Evolutionary conservation across 441 rosid genomes (phyloP), one percentile per base, ranked within the genome.

Genomic region (Eutrema salsugineum): DNA sequence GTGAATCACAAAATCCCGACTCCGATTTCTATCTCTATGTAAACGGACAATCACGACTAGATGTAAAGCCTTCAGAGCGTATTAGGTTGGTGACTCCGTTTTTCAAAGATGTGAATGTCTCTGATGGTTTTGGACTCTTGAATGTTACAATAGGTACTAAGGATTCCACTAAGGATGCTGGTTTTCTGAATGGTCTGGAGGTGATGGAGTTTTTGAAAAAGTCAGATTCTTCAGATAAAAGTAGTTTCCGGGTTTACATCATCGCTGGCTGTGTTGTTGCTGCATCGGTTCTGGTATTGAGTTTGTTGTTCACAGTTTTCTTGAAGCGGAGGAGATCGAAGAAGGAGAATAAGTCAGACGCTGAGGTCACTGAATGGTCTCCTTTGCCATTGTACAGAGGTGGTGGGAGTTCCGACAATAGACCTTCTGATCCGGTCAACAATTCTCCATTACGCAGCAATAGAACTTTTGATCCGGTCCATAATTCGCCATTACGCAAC

Each of bases 121-220:
- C 79, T 40, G 76, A 70, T 76, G 66, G 11, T 22, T 55, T 57
- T n/a, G 79, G 55, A 27, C 11, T 24, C 15, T 36, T 70, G 11
- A 70, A 63, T 40, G 12, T 70, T 12, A 68, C 49, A 6, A 12
- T 76, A 46, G 36, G 79, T 15, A 19, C 4, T 39, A 63, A 30
- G 30, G 66, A 35, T n/a, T n/a, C n/a, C n/a, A 0, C 0, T 4
- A 24, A 4, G 11, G 64, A 27, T 19, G 36, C 55, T 49, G 73
- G 49, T 17, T 76, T 69, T 48, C 71, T 76, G 5, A 76, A 76
- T 40, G 79, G 79, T 22, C 7, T 70, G 14, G 76, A 76, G 49
- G 33, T 76, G 46, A 70, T 76, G 76, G 72, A 76, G 55, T 5
- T 70, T 64, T 20, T 76, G 50, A 20, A n/a, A 1, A 8, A 14